phyloP scores from a whole-genome alignment of 2,329 filamentous ascomycete species.

The Aureobasidium sp. region DNA sequence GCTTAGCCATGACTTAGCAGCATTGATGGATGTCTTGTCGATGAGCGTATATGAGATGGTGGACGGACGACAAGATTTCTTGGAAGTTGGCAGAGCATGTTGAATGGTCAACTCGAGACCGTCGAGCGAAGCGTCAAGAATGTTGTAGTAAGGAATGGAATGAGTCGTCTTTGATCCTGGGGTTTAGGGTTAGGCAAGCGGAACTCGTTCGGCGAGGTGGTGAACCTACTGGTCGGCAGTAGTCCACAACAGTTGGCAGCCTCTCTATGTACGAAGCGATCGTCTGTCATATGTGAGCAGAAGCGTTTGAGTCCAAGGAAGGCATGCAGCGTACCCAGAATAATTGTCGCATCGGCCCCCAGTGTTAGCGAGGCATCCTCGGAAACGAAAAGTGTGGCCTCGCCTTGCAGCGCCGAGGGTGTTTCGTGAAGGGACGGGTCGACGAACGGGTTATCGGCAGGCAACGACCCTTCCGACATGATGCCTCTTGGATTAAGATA shows the following conservation, averaged over 20 bases:
- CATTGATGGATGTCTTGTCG: conserved; percentile 42
- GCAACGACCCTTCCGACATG: conserved; percentile 7
- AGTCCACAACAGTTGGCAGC: conserved; percentile 51
- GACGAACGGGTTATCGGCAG: conserved; percentile 17
- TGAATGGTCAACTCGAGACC: conserved; percentile 59
- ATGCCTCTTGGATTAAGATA: background rate
- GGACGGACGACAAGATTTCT: conserved; percentile 50
- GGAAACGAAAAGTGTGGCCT: conserved; percentile 43
- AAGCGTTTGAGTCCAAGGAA: background rate
- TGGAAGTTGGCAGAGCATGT: conserved; percentile 54
- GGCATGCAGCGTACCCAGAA: conserved; percentile 43
- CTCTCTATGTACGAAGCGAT: conserved; percentile 44
- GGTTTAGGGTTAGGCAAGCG: conserved; percentile 5
- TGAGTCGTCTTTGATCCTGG: conserved; percentile 40
- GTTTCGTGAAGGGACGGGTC: conserved; percentile 13
- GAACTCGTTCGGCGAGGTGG: background rate
- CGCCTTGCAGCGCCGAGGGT: background rate
- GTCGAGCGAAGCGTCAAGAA: conserved; percentile 70
- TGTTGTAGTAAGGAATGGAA: conserved; percentile 69
- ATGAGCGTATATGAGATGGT: conserved; percentile 55
- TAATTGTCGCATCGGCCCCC: conserved; percentile 52
- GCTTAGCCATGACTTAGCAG: conserved; percentile 55
- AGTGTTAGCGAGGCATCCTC: conserved; percentile 54
- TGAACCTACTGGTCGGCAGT: conserved; percentile 41
- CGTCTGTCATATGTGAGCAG: conserved; percentile 36